These are phyloP conservation scores for Thuja plicata DNA, from an alignment of 83 land plant species.

Conservation along the genomic window DNA sequence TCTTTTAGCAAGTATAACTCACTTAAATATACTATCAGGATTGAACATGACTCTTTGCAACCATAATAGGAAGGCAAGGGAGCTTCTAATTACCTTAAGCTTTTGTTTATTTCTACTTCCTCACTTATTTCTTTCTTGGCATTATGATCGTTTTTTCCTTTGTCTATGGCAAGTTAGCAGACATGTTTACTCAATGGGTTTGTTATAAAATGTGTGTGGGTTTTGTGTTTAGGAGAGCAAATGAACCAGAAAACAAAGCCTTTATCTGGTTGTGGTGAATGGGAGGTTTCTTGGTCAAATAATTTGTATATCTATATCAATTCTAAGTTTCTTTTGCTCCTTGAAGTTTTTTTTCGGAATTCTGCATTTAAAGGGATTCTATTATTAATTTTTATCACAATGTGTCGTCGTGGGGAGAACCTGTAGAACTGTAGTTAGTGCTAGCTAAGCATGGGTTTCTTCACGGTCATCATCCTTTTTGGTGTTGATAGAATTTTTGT, in stretches of 20 bases:
- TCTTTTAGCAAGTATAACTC: background rate
- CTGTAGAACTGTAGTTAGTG: too few relatives aligned
- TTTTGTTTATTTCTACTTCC: background rate
- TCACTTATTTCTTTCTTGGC: background rate
- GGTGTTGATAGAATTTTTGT: background rate
- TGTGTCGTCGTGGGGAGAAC: too few relatives aligned
- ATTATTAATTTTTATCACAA: too few relatives aligned
- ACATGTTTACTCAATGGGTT: background rate
- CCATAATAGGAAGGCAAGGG: background rate
- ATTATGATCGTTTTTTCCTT: background rate
- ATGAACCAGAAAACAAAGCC: background rate
- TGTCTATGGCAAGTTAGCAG: background rate
- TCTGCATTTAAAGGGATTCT: too few relatives aligned
- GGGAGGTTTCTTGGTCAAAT: too few relatives aligned
- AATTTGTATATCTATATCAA: too few relatives aligned
- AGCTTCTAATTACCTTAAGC: background rate
- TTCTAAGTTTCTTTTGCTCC: too few relatives aligned
- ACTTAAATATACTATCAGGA: background rate
- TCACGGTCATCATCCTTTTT: background rate
- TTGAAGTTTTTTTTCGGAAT: too few relatives aligned
- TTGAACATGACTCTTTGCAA: background rate
- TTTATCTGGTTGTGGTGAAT: too few relatives aligned
- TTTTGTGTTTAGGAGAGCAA: background rate
- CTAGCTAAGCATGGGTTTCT: background rate
- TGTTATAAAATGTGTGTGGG: background rate